A percentile compares a stretch with the other conserved stretches of the same genome.
phyloP scores from a whole-genome alignment of 495 filamentous ascomycete genomes.

The Lasiosphaeris hirsuta region DNA sequence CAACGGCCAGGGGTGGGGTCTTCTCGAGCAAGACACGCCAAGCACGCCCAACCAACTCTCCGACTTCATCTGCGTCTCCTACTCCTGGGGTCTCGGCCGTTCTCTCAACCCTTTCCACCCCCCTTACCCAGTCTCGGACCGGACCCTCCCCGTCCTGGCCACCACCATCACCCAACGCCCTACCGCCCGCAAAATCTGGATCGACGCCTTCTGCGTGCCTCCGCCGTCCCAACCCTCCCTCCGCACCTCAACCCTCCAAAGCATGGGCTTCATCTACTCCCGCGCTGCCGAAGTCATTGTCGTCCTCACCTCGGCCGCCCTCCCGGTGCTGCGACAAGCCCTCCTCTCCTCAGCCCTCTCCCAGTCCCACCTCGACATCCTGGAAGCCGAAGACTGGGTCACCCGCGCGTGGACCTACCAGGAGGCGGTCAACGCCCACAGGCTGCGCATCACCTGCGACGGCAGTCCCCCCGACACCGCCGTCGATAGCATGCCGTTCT shows the following conservation, averaged over 20 bases:
- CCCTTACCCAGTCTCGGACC: neutral
- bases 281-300: neutral
- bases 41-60: neutral
- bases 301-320: neutral
- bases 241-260: neutral
- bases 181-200: neutral
- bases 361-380: neutral
- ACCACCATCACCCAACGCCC: neutral
- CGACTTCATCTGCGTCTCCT: conserved; percentile 4
- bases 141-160: neutral
- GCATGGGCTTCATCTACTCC: conserved; percentile 7
- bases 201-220: conserved; percentile 4
- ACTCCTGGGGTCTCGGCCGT: neutral
- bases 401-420: conserved; percentile 12
- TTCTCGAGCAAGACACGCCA: neutral
- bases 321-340: neutral
- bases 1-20: neutral
- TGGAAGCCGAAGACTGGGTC: conserved; percentile 5
- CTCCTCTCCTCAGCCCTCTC: neutral
- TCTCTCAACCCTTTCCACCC: neutral
- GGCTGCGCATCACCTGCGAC: neutral
- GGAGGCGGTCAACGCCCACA: neutral
- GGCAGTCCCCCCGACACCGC: too few species aligned
- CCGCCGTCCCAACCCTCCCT: neutral
- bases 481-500: too few species aligned